Base-by-base conservation (phyloP, 495 filamentous ascomycete genomes). In the Chaetomium tenue region DNA sequence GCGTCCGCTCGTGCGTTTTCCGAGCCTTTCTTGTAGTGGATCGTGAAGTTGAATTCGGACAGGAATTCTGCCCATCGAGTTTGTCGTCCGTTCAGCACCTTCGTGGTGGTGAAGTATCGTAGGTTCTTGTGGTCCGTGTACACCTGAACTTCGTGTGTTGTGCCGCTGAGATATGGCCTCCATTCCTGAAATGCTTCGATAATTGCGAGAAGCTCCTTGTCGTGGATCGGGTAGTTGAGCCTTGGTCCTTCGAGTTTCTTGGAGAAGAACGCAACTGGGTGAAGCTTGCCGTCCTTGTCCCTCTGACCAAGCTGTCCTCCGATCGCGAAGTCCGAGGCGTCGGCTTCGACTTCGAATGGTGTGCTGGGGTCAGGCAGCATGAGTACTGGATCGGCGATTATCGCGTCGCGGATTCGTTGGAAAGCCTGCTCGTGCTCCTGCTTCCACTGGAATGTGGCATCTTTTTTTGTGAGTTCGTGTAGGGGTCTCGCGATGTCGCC, bases 31-130 rank as follows among this genome's bases (percentile, higher is more conserved):
- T 57, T 23, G 59, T 77, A 72, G 25, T 61, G 28, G 55, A 75
- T 73, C 3, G 8, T 7, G 13, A 78, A 77, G 46, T 79, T 68
- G 61, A 74, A 77, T 25, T 60, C 1, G 0, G 46, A 65, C 5
- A 79, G 55, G 52, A 66, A 69, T 44, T 71, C 55, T 2, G 53
- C 44, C 63, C 62, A 77, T 33, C 61, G 3, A 5, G 63, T 68
- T 67, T 76, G 58, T 58, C 65, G 25, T 26, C 63, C 18, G 46
- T 70, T 75, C n/a, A 77, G 51, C 18, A 50, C 20, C 42, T 72
- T 69, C 0, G 47, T 70, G 28, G 28, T 69, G 16, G 64, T 74
- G 60, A 74, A 76, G 33, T 60, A 64, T 30, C 33, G 1, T 16
- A 53, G 50, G 25, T 63, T 63, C 39, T 63, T 57, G n/a, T 63